Conservation (phyloP, 805 yeast species). For the Ogataea philodendri region DNA sequence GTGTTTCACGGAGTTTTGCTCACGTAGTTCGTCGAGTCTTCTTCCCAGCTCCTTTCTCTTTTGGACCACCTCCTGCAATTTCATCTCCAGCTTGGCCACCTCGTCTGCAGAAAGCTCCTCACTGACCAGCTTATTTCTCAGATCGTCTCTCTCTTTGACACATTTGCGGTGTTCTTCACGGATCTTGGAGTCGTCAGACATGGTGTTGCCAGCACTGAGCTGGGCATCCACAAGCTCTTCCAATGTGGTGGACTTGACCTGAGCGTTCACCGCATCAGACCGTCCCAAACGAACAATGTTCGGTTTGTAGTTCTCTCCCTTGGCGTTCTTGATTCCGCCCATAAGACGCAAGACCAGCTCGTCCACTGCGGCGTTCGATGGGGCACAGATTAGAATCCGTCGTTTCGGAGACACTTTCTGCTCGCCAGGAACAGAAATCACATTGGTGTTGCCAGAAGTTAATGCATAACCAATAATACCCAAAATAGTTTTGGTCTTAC, state of each 20-base stretch:
- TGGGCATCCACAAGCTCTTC: constrained; percentile 80
- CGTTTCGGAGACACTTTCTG: constrained; percentile 29
- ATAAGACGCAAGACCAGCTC: constrained; percentile 83
- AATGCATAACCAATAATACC: constrained; percentile 83
- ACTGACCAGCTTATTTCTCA: constrained; percentile 41
- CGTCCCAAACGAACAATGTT: constrained; percentile 84
- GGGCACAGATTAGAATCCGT: constrained; percentile 89
- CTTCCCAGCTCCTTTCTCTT: constrained; percentile 68
- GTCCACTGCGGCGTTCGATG: constrained; percentile 98
- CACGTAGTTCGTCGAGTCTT: constrained; percentile 76
- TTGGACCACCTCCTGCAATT: constrained; percentile 55
- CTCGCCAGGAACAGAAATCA: constrained; percentile 15
- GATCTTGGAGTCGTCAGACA: constrained; percentile 45
- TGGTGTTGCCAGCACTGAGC: constrained; percentile 37
- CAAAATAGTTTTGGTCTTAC: constrained; percentile 94
- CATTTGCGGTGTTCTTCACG: constrained; percentile 51
- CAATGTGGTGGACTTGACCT: constrained; percentile 77
- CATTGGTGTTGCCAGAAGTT: constrained; percentile 31
- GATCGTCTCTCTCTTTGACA: constrained; percentile 54
- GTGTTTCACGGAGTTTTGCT: constrained; percentile 60
- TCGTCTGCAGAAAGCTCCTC: constrained; percentile 39
- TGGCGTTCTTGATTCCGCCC: constrained; percentile 59
- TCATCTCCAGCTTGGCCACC: constrained; percentile 45
- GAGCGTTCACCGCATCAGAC: constrained; percentile 79
- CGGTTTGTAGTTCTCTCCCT: constrained; percentile 56